Percentiles rank a stretch among this genome's conserved stretches.
phyloP scores from a whole-genome alignment of 2,329 filamentous ascomycete species.

The Emmonsiellopsis sp. region DNA sequence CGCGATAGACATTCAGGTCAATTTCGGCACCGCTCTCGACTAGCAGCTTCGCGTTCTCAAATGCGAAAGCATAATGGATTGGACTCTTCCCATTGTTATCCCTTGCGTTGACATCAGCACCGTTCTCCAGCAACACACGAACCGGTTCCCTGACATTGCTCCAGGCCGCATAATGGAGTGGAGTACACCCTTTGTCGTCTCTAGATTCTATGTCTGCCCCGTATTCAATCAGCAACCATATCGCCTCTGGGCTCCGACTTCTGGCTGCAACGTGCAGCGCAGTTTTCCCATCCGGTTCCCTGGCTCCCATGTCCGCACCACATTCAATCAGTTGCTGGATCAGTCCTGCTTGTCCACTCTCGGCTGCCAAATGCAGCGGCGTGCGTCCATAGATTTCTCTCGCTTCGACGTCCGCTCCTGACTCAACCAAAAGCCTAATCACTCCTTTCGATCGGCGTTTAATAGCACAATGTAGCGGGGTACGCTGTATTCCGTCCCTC shows the following conservation, averaged over 20 bases:
- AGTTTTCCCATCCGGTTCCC: background rate
- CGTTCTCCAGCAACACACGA: conserved; percentile 2
- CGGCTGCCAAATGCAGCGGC: background rate
- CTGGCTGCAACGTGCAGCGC: background rate
- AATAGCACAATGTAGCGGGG: background rate
- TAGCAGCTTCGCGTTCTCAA: too few species aligned
- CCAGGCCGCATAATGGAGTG: too few species aligned
- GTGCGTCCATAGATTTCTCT: background rate
- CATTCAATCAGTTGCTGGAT: background rate
- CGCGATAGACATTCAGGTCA: too few species aligned
- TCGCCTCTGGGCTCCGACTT: background rate
- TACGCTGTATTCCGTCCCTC: background rate
- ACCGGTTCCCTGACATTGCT: background rate
- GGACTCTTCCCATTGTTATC: background rate
- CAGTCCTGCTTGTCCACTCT: background rate
- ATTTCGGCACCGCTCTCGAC: too few species aligned
- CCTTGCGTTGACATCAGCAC: conserved; percentile 1
- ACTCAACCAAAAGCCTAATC: background rate
- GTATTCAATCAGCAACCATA: background rate
- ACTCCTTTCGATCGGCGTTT: background rate
- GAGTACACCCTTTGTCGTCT: background rate
- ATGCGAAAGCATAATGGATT: too few species aligned
- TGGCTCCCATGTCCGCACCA: conserved; percentile 1
- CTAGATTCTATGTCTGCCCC: background rate
- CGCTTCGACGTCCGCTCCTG: background rate